Conservation (phyloP, 192 early-diverging fungal species). For the Coemansia sp. region DNA sequence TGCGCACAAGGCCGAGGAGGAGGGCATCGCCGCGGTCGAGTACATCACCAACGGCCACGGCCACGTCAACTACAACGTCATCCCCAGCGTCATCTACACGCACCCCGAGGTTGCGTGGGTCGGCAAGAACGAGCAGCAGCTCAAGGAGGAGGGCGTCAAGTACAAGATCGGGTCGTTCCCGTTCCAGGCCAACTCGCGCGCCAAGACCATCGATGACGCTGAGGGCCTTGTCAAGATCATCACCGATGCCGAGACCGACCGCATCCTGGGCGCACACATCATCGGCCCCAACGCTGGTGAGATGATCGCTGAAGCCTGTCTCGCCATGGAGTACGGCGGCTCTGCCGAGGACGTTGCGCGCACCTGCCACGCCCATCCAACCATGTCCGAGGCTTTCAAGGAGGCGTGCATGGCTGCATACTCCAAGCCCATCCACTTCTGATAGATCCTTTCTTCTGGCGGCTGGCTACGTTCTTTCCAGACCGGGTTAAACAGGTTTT, state of each 20-base stretch:
- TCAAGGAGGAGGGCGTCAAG: constrained; percentile 82
- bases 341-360: constrained; percentile 96
- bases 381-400: constrained; percentile 97
- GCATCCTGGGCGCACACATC: constrained; percentile 96
- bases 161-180: constrained; percentile 94
- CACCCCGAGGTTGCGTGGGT: constrained; percentile 99
- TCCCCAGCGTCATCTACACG: constrained; percentile 98
- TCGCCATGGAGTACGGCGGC: constrained; percentile 99
- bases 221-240: constrained; percentile 97
- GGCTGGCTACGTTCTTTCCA: no score
- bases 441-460: no score
- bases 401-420: constrained; percentile 93
- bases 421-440: constrained; percentile 78
- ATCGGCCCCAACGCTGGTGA: constrained; percentile 98
- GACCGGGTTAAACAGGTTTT: no score
- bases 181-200: constrained; percentile 94
- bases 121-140: constrained; percentile 92
- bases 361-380: constrained; percentile 97
- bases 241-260: constrained; percentile 92
- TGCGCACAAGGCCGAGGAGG: constrained; percentile 99
- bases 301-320: constrained; percentile 97
- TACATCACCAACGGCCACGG: constrained; percentile 89
- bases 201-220: constrained; percentile 93
- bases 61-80: constrained; percentile 98
- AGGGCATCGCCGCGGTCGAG: constrained; percentile 96